Conservation (phyloP, 768 basidiomycete species). For the Rubroboletus pulcherrimus region DNA sequence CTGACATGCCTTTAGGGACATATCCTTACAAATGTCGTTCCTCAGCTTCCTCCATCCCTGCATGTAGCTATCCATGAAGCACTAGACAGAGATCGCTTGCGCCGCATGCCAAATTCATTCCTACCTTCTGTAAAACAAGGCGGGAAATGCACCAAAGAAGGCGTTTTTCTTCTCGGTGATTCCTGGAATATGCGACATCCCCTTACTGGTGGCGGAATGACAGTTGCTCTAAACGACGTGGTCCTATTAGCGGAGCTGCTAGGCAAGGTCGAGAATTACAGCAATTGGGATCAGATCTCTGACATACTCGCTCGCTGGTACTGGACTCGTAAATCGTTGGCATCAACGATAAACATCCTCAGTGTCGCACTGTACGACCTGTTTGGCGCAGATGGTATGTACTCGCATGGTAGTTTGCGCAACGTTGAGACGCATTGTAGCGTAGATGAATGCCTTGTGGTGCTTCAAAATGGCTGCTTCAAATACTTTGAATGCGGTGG, state of each 20-base stretch:
- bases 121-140: conserved; percentile 76
- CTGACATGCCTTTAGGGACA: conserved; percentile 43
- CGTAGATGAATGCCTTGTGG: conserved; percentile 55
- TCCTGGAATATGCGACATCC: conserved; percentile 99
- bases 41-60: conserved; percentile 74
- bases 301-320: conserved; percentile 68
- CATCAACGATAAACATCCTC: conserved; percentile 87
- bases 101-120: conserved; percentile 95
- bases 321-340: conserved; percentile 79
- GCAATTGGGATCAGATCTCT: conserved; percentile 51
- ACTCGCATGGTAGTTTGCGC: neutral
- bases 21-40: conserved; percentile 70
- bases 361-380: conserved; percentile 92
- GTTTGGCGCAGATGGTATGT: conserved; percentile 89
- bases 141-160: conserved; percentile 47
- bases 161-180: conserved; percentile 85
- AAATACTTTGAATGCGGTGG: conserved; percentile 96
- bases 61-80: conserved; percentile 63
- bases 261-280: conserved; percentile 36
- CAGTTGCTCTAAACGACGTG: conserved; percentile 87
- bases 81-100: conserved; percentile 73
- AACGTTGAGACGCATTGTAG: conserved; percentile 1
- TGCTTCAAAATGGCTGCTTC: conserved; percentile 85
- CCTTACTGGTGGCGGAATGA: conserved; percentile 97
- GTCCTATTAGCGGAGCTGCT: conserved; percentile 68